These are phyloP conservation scores for Trichophyton simii DNA, from an alignment of 2,329 filamentous ascomycete species.

Conservation along the genomic window DNA sequence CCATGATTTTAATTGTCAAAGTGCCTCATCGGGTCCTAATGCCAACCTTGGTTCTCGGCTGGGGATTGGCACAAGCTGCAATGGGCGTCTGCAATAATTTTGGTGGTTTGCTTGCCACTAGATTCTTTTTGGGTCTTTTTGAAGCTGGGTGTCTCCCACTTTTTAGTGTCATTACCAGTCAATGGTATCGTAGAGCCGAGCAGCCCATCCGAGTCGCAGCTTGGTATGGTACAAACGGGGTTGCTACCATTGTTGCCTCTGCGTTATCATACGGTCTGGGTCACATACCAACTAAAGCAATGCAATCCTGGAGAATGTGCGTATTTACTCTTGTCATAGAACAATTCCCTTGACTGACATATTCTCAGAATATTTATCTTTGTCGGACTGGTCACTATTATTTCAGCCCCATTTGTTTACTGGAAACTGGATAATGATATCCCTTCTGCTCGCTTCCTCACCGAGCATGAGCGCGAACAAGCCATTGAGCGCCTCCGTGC, in stretches of 20 bases:
- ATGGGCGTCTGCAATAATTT: constrained; percentile 40
- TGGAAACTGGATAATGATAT: constrained; percentile 48
- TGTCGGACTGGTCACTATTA: constrained; percentile 48
- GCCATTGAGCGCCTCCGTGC: constrained; percentile 39
- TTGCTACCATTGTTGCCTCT: constrained; percentile 46
- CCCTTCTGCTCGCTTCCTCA: constrained; percentile 38
- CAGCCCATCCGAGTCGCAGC: constrained; percentile 51
- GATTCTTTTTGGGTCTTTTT: constrained; percentile 43
- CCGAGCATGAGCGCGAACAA: constrained; percentile 34
- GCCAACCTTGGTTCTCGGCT: constrained; percentile 37
- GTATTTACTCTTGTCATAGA: constrained; percentile 5
- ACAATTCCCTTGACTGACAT: not conserved
- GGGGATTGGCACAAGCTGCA: constrained; percentile 37
- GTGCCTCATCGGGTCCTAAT: constrained; percentile 49
- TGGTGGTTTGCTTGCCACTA: constrained; percentile 34
- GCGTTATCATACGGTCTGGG: constrained; percentile 46
- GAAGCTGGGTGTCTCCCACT: constrained; percentile 40
- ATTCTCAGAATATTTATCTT: constrained; percentile 44
- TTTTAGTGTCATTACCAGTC: constrained; percentile 34
- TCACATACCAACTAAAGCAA: constrained; percentile 36
- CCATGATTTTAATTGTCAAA: constrained; percentile 48
- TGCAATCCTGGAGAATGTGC: constrained; percentile 42
- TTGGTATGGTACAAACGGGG: constrained; percentile 55
- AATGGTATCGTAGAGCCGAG: constrained; percentile 41
- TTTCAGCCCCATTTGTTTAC: constrained; percentile 47